phyloP scores from a whole-genome alignment of 2,329 filamentous ascomycete species.

The Ophiocordyceps camponoti-leonardi region DNA sequence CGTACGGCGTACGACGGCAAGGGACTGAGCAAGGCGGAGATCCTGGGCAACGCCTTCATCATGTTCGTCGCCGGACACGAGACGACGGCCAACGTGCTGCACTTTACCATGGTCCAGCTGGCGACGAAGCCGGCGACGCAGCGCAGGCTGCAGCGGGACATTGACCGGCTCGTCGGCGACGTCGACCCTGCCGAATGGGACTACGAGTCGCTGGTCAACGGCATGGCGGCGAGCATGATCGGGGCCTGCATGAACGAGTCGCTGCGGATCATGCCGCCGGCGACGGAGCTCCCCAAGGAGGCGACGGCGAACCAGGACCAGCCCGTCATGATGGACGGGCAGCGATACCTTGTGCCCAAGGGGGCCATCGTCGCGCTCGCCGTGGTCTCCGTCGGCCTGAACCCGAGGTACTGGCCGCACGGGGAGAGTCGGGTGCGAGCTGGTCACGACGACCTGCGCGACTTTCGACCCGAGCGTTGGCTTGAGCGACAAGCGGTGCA shows the following conservation, averaged over 20 bases:
- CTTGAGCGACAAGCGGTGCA: slow-evolving; percentile 20
- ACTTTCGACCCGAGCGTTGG: slow-evolving; percentile 62
- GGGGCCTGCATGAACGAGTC: slow-evolving; percentile 67
- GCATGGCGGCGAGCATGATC: slow-evolving; percentile 50
- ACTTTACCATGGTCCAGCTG: slow-evolving; percentile 52
- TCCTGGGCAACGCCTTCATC: slow-evolving; percentile 55
- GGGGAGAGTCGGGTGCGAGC: slow-evolving; percentile 22
- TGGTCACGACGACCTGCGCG: slow-evolving; percentile 38
- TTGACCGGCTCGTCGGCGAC: slow-evolving; percentile 47
- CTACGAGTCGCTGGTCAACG: slow-evolving; percentile 49
- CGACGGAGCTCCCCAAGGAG: slow-evolving; percentile 55
- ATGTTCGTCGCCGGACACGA: slow-evolving; percentile 63
- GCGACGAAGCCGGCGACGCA: slow-evolving; percentile 49
- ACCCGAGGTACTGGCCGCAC: slow-evolving; percentile 57
- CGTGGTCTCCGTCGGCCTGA: slow-evolving; percentile 41
- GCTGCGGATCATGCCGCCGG: slow-evolving; percentile 54
- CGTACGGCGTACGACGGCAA: slow-evolving; percentile 12
- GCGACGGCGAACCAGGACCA: slow-evolving; percentile 32
- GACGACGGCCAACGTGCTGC: slow-evolving; percentile 58
- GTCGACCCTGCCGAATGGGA: slow-evolving; percentile 46
- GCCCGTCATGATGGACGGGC: slow-evolving; percentile 39
- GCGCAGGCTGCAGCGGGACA: slow-evolving; percentile 46
- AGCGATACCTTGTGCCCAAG: slow-evolving; percentile 38
- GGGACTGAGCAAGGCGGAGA: slow-evolving; percentile 41
- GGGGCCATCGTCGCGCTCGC: slow-evolving; percentile 37